Evolutionary conservation across 2,329 filamentous ascomycete species (phyloP).

Genomic region (Boeremia lycopersici): DNA sequence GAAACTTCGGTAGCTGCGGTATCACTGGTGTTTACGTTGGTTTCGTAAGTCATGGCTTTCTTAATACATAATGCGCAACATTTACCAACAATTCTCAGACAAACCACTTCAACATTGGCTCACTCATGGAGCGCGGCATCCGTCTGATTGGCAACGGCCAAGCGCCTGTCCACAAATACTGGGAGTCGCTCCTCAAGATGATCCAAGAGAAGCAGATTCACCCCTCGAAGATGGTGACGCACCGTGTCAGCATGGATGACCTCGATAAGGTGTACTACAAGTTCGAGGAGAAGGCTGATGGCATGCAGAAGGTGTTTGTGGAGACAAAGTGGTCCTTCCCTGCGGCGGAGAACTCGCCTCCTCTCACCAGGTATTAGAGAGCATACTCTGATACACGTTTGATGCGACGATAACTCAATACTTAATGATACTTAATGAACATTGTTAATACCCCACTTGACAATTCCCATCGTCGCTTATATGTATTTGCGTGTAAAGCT

Average conservation of each 20-base stretch:
- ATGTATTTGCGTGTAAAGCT: too few relatives aligned
- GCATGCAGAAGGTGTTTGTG: slow-evolving; percentile 81
- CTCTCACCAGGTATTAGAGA: slow-evolving; percentile 53
- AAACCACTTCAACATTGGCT: slow-evolving; percentile 83
- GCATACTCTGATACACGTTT: not conserved
- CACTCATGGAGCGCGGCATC: slow-evolving; percentile 85
- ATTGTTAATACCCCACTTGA: not conserved
- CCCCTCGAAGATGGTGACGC: slow-evolving; percentile 79
- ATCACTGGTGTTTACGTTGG: slow-evolving; percentile 75
- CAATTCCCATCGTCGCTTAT: not conserved
- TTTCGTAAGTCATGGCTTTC: slow-evolving; percentile 52
- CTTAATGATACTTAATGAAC: not conserved
- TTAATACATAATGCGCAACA: not conserved
- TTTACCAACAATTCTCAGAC: slow-evolving; percentile 53
- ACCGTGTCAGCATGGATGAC: slow-evolving; percentile 66
- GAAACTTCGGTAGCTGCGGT: slow-evolving; percentile 74
- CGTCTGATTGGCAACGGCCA: slow-evolving; percentile 74
- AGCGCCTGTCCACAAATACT: slow-evolving; percentile 81
- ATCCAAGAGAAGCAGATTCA: slow-evolving; percentile 74
- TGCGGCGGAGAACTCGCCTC: slow-evolving; percentile 56
- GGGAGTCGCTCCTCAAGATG: slow-evolving; percentile 73
- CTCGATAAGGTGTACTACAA: slow-evolving; percentile 60
- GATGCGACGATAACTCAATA: not conserved
- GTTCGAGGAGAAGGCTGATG: slow-evolving; percentile 73
- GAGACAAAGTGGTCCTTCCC: slow-evolving; percentile 64